Conservation (phyloP, 2,329 filamentous ascomycete genomes). For the Lomentospora prolificans region DNA sequence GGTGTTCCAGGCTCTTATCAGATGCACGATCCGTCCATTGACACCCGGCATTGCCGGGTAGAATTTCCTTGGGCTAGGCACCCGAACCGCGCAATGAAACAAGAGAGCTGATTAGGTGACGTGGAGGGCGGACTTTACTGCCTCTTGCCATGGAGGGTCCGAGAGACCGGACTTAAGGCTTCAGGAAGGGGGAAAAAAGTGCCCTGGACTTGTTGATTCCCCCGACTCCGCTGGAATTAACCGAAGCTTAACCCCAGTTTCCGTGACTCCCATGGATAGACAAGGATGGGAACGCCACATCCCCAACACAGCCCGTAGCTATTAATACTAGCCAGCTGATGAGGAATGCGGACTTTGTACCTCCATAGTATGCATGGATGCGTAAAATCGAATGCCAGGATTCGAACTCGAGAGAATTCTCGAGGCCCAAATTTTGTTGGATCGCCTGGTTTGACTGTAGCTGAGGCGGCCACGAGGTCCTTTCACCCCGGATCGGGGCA, state of each 20-base stretch:
- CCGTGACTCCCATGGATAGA: not conserved
- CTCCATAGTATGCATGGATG: too few relatives aligned
- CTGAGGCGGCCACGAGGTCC: not conserved
- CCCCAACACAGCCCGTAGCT: too few relatives aligned
- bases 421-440: too few relatives aligned
- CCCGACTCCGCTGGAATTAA: not conserved
- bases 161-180: slow-evolving; percentile 6
- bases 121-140: slow-evolving; percentile 1
- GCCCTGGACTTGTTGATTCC: not conserved
- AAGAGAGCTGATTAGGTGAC: not conserved
- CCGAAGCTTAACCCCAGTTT: not conserved
- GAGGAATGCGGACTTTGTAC: too few relatives aligned
- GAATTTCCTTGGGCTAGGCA: slow-evolving; percentile 1
- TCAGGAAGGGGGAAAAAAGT: not conserved
- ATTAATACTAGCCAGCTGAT: too few relatives aligned
- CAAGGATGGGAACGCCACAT: not conserved
- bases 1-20: slow-evolving; percentile 1
- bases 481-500: not conserved
- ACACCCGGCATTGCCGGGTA: slow-evolving; percentile 5
- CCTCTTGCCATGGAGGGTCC: not conserved
- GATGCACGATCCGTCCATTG: not conserved
- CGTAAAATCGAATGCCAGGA: too few relatives aligned
- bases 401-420: too few relatives aligned
- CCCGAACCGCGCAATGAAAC: not conserved
- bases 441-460: too few relatives aligned